Conservation (phyloP, 345 rosid genomes). For the Eutrema heterophyllum region DNA sequence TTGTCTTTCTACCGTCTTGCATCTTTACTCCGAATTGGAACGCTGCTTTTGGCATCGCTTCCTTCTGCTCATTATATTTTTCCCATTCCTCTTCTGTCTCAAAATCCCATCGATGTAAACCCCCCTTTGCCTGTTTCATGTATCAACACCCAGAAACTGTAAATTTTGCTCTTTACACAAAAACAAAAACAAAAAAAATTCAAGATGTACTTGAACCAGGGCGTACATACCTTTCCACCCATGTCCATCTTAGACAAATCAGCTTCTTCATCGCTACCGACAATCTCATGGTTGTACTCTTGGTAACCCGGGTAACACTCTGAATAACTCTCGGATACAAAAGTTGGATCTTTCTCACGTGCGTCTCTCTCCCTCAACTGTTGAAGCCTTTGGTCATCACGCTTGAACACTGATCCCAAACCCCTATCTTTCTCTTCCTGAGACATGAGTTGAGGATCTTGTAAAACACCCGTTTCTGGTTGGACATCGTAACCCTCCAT, state of each 20-base stretch:
- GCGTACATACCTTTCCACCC: conserved; percentile 78
- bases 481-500: conserved; percentile 63
- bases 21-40: conserved; percentile 98
- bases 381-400: conserved; percentile 94
- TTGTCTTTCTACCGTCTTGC: conserved; percentile 96
- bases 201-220: not conserved
- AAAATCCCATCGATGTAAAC: conserved; percentile 97
- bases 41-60: conserved; percentile 99
- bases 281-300: conserved; percentile 88
- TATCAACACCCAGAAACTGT: not conserved
- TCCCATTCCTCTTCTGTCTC: conserved; percentile 99
- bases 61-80: conserved; percentile 91
- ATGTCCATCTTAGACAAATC: conserved; percentile 97
- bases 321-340: conserved; percentile 92
- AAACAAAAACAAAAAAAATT: no score
- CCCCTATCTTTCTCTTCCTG: conserved; percentile 99
- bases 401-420: conserved; percentile 95
- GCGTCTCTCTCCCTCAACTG: conserved; percentile 88
- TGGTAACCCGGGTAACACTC: conserved; percentile 99
- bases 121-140: conserved; percentile 80
- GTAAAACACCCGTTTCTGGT: conserved; percentile 36
- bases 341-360: conserved; percentile 90
- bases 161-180: not conserved
- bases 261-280: conserved; percentile 91
- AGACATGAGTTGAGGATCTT: conserved; percentile 88